Evolutionary conservation across 2,329 filamentous ascomycete species (phyloP).

Genomic region (Colletotrichum gigasporum): DNA sequence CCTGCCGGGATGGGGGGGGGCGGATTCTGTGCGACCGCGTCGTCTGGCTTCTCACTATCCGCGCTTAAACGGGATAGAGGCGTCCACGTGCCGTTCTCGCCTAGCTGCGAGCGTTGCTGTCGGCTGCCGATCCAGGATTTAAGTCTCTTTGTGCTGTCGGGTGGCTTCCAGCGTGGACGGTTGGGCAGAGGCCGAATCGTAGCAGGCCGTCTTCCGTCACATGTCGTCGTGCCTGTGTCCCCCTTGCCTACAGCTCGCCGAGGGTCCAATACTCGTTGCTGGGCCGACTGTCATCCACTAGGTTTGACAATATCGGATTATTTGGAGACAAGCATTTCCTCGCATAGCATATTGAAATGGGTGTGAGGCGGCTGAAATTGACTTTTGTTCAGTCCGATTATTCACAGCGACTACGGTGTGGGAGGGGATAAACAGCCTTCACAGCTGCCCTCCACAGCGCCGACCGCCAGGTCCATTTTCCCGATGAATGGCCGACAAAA

Average conservation of each 20-base stretch:
- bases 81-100: not conserved
- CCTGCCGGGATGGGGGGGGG: not conserved
- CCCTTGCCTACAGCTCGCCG: not conserved
- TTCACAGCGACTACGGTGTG: too few relatives aligned
- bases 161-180: not conserved
- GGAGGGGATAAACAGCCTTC: too few relatives aligned
- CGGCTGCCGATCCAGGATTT: not conserved
- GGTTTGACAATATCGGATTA: conserved; percentile 20
- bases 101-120: conserved; percentile 3
- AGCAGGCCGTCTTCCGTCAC: not conserved
- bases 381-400: not conserved
- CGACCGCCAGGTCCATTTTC: not conserved
- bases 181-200: not conserved
- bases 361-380: not conserved
- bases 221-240: too few relatives aligned
- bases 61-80: not conserved
- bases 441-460: too few relatives aligned
- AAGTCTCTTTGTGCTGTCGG: not conserved
- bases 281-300: not conserved
- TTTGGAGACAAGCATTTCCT: not conserved
- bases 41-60: not conserved
- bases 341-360: too few relatives aligned
- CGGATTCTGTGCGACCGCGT: conserved; percentile 7
- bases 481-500: not conserved
- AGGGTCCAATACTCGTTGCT: not conserved